These are phyloP conservation scores for Sphagnurus paluster DNA, from an alignment of 1,284 basidiomycete species.

Conservation along the genomic window DNA sequence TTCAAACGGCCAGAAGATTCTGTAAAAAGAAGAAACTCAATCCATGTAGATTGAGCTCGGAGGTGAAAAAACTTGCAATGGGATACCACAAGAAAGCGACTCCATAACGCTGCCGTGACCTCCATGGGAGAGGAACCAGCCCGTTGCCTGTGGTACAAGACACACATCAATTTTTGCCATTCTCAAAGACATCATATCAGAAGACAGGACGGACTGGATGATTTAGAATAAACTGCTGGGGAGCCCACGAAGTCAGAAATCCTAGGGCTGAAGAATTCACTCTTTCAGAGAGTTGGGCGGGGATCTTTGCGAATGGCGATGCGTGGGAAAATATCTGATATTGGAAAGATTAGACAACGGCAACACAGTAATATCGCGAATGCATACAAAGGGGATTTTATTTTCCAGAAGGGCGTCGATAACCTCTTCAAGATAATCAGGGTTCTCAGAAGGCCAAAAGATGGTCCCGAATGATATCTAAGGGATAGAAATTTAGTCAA, in stretches of 20 bases:
- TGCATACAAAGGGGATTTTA: conserved; percentile 20
- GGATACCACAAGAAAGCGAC: conserved; percentile 15
- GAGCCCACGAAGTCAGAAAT: conserved; percentile 20
- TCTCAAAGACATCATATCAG: background rate
- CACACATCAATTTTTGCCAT: background rate
- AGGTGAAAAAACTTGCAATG: conserved; percentile 7
- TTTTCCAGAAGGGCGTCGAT: conserved; percentile 19
- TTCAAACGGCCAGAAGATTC: conserved; percentile 27
- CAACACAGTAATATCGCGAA: too few relatives aligned
- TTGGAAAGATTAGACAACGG: too few relatives aligned
- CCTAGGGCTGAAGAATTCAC: conserved; percentile 18
- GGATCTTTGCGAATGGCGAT: conserved; percentile 8
- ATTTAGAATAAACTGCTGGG: conserved; percentile 24
- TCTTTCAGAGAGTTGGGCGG: conserved; percentile 7
- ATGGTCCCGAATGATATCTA: conserved; percentile 26
- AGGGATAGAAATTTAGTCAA: background rate
- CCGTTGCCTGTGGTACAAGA: conserved; percentile 18
- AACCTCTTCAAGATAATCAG: conserved; percentile 19
- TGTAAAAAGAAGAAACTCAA: too few relatives aligned
- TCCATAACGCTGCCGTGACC: conserved; percentile 22
- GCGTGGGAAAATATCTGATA: conserved; percentile 14
- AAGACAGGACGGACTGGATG: conserved; percentile 15
- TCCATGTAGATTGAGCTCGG: background rate
- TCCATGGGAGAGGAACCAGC: conserved; percentile 26
- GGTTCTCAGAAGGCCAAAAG: conserved; percentile 20